These are phyloP conservation scores for Aureobasidium sp. DNA, from an alignment of 2,329 filamentous ascomycete species.

Conservation along the genomic window DNA sequence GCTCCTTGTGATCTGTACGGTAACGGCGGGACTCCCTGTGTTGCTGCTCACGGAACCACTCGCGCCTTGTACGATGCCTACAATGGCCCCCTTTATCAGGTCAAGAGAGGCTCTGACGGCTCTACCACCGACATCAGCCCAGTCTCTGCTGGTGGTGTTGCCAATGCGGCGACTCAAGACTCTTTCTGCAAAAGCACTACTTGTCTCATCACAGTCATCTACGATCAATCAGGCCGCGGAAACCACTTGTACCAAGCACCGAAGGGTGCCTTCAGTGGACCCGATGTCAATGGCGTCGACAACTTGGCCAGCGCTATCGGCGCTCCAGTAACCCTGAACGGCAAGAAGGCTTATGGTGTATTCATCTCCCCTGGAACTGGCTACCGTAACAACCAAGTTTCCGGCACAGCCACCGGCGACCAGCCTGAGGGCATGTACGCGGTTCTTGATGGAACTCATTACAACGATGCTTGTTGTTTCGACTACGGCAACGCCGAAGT, in stretches of 20 bases:
- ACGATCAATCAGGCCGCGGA: slow-evolving; percentile 56
- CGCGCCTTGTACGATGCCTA: slow-evolving; percentile 53
- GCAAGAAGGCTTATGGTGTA: slow-evolving; percentile 54
- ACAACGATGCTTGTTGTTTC: slow-evolving; percentile 49
- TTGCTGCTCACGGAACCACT: slow-evolving; percentile 60
- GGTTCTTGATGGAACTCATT: slow-evolving; percentile 54
- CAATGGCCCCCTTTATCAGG: slow-evolving; percentile 52
- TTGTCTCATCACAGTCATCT: slow-evolving; percentile 32
- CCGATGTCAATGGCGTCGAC: slow-evolving; percentile 51
- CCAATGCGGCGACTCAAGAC: slow-evolving; percentile 51
- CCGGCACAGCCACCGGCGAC: slow-evolving; percentile 50
- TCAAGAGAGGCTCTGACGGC: slow-evolving; percentile 49
- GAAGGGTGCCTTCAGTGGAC: slow-evolving; percentile 49
- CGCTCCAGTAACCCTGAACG: slow-evolving; percentile 53
- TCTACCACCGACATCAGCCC: slow-evolving; percentile 45
- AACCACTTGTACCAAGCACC: slow-evolving; percentile 60
- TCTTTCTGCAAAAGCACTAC: slow-evolving; percentile 25
- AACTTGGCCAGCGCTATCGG: slow-evolving; percentile 53
- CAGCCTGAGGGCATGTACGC: slow-evolving; percentile 55
- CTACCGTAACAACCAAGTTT: slow-evolving; percentile 53
- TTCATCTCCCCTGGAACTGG: slow-evolving; percentile 56
- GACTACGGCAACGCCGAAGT: slow-evolving; percentile 40
- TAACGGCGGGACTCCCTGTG: slow-evolving; percentile 53
- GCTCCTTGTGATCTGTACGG: slow-evolving; percentile 58
- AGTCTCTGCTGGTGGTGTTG: slow-evolving; percentile 53